These are phyloP conservation scores for Colletotrichum tanaceti DNA, from an alignment of 2,329 filamentous ascomycete species.

Conservation along the genomic window DNA sequence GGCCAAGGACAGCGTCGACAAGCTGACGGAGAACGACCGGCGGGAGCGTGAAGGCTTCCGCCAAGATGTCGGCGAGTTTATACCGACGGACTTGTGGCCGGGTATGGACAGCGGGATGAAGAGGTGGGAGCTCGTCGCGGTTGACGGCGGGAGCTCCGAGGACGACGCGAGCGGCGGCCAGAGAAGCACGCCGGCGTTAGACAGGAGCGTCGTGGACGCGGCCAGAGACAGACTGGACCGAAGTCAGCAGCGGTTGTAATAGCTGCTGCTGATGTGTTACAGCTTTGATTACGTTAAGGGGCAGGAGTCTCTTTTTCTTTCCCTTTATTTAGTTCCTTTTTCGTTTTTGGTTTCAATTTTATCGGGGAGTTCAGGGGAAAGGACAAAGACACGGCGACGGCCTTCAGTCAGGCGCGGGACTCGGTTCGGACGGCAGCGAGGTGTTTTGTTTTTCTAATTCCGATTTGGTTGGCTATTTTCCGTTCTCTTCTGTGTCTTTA, in stretches of 20 bases:
- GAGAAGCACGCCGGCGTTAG: constrained; percentile 46
- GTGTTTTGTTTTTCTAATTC: not conserved
- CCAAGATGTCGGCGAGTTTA: constrained; percentile 83
- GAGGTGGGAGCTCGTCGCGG: constrained; percentile 61
- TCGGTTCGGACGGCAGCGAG: not conserved
- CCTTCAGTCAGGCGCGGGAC: constrained; percentile 7
- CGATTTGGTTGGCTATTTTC: not conserved
- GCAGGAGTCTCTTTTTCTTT: no score
- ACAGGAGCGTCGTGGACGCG: constrained; percentile 47
- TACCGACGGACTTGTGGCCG: constrained; percentile 90
- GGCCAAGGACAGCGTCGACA: constrained; percentile 80
- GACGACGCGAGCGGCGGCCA: constrained; percentile 28
- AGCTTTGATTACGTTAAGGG: not conserved
- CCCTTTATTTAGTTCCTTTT: not conserved
- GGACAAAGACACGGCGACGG: not conserved
- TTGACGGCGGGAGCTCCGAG: constrained; percentile 47
- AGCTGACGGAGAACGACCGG: constrained; percentile 78
- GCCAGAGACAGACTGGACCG: constrained; percentile 42
- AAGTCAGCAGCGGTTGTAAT: constrained; percentile 36
- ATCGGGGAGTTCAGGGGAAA: not conserved
- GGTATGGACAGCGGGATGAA: constrained; percentile 73
- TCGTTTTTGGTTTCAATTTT: not conserved
- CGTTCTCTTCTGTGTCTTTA: constrained; percentile 1
- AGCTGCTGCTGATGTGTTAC: not conserved
- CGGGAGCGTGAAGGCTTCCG: constrained; percentile 81